Base-by-base conservation (phyloP, 805 yeast species). In the Cyberlindnera euphorbiae region DNA sequence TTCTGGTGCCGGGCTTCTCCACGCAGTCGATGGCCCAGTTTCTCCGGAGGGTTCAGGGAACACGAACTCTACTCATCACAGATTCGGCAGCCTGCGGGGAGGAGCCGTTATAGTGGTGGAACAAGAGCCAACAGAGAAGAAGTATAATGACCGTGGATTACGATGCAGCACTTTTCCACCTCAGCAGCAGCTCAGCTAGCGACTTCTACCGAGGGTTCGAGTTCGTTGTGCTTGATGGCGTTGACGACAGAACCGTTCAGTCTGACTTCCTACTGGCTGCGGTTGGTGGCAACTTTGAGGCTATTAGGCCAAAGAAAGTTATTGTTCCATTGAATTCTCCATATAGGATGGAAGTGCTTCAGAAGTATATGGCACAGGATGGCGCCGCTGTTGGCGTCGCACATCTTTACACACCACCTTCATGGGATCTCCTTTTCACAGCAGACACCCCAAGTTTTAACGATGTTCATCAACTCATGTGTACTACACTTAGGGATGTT, bases 181-280 rank as follows among this genome's bases (percentile, higher is more conserved):
- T n/a, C n/a, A n/a, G n/a, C n/a, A n/a, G n/a, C n/a, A n/a, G n/a
- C n/a, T n/a, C n/a, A n/a, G n/a, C n/a, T n/a, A n/a, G n/a, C n/a
- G n/a, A n/a, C n/a, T n/a, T n/a, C n/a, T n/a, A n/a, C n/a, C 7
- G 22, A 10, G 29, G 24, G 10, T 36, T 15, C 15, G 41, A 44
- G 24, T 40, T 44, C 28, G 24, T 41, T 7, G 23, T 40, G 19
- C 12, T 44, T 25, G 47, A 41, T 18, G 31, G 26, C 8, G 24
- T 44, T 21, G 45, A 41, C 29, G 41, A 33, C 9, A 21, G 47
- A 14, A 13, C 36, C 8, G 4, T 33, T 23, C 38, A 21, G 26
- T 21, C 35, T 8, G 47, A 44, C 17, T 14, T 44, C 16, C 33
- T 44, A 18, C 18, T 44, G 8, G 45, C 45, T 8, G 8, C 23